A percentile compares a stretch with the other conserved stretches of the same genome.
phyloP scores from a whole-genome alignment of 257 asterid species.

The Fraxinus excelsior region DNA sequence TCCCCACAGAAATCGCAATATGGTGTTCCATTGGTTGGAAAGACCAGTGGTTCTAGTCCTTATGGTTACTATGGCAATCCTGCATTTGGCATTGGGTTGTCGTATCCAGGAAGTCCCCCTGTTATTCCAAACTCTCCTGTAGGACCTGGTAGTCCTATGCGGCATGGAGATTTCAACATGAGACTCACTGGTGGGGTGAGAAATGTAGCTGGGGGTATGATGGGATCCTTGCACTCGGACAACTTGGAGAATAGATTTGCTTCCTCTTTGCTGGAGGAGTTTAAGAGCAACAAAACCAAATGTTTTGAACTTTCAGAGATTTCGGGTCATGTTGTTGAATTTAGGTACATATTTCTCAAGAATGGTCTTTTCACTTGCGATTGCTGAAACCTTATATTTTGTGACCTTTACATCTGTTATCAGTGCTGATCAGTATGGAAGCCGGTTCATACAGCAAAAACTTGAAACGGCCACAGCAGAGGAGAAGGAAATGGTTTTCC shows the following conservation, averaged over 20 bases:
- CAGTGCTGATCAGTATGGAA: conserved; percentile 96
- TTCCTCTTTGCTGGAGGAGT: conserved; percentile 88
- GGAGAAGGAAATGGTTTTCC: conserved; percentile 89
- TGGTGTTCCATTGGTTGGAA: conserved; percentile 54
- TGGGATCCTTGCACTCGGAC: conserved; percentile 88
- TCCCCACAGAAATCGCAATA: conserved; percentile 83
- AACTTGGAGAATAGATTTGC: conserved; percentile 63
- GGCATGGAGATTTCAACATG: conserved; percentile 69
- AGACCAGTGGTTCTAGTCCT: conserved; percentile 55
- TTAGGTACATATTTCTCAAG: conserved; percentile 55
- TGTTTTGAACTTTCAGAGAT: conserved; percentile 91
- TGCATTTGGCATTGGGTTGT: conserved; percentile 61
- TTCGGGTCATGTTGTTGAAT: conserved; percentile 87
- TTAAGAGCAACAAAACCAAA: conserved; percentile 84
- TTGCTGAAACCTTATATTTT: conserved; percentile 22
- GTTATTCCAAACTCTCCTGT: conserved; percentile 61
- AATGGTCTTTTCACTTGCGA: neutral
- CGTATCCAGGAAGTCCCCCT: conserved; percentile 90
- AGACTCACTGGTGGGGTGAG: conserved; percentile 70
- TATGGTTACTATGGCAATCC: conserved; percentile 81
- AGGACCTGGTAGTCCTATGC: conserved; percentile 81
- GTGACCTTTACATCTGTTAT: conserved; percentile 18
- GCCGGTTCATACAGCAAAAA: conserved; percentile 95
- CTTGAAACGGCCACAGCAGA: conserved; percentile 89
- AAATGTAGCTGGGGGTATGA: conserved; percentile 63